Percentiles rank a stretch among this genome's conserved stretches.
These are phyloP conservation scores for Diaporthe eres DNA, from an alignment of 2,329 filamentous ascomycete genomes.

Conservation along the genomic window DNA sequence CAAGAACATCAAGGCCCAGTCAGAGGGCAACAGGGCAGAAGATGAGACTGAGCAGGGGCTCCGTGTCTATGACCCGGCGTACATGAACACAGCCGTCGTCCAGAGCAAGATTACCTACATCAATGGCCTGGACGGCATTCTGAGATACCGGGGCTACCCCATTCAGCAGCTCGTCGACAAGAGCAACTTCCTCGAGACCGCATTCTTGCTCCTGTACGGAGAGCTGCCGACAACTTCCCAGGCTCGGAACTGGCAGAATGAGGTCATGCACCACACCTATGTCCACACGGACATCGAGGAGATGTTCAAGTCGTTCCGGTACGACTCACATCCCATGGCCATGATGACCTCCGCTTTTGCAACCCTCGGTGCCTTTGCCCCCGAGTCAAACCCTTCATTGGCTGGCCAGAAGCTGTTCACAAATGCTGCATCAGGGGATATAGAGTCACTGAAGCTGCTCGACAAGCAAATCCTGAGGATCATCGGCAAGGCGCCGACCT, in stretches of 20 bases:
- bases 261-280: constrained; percentile 66
- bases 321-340: constrained; percentile 67
- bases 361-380: constrained; percentile 63
- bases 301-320: constrained; percentile 66
- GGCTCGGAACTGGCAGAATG: constrained; percentile 58
- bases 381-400: constrained; percentile 65
- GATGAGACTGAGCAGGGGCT: constrained; percentile 64
- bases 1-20: constrained; percentile 62
- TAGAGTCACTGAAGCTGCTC: constrained; percentile 57
- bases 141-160: constrained; percentile 66
- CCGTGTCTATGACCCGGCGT: constrained; percentile 65
- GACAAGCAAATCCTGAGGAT: constrained; percentile 68
- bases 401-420: constrained; percentile 65
- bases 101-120: constrained; percentile 66
- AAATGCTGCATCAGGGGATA: constrained; percentile 57
- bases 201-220: constrained; percentile 66
- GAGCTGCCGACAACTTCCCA: constrained; percentile 61
- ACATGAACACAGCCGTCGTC: constrained; percentile 67
- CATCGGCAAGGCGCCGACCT: constrained; percentile 65
- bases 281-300: constrained; percentile 64
- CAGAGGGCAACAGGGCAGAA: constrained; percentile 53
- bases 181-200: constrained; percentile 64
- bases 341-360: constrained; percentile 66
- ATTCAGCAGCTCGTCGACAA: constrained; percentile 65
- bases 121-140: constrained; percentile 64